These are phyloP conservation scores for Sphenostylis stenocarpa DNA, from an alignment of 306 rosid genomes.

Conservation along the genomic window DNA sequence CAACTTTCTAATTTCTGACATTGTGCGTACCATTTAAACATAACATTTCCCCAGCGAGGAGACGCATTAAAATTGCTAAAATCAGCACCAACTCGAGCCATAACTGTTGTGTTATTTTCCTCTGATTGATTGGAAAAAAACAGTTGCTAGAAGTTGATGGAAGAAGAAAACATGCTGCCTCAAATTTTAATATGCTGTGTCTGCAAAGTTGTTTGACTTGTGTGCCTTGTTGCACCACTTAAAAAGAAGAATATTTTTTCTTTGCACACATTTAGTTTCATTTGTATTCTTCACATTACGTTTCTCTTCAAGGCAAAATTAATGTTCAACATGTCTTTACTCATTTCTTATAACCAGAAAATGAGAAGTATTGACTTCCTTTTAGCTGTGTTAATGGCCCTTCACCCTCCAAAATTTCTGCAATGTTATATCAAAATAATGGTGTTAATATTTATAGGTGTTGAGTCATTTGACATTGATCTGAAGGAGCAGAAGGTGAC, in stretches of 20 bases:
- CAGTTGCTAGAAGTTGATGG: neutral
- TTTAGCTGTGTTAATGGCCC: neutral
- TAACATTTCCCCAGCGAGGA: neutral
- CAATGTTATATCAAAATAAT: neutral
- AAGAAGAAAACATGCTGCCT: neutral
- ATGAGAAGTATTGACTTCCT: too few species aligned
- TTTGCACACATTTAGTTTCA: too few species aligned
- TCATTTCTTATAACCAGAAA: too few species aligned
- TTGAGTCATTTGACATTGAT: constrained; percentile 74
- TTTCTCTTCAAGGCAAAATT: too few species aligned
- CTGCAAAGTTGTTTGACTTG: too few species aligned
- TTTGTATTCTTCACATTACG: too few species aligned
- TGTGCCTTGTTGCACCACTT: too few species aligned
- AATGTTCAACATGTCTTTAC: too few species aligned
- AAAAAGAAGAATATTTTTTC: too few species aligned
- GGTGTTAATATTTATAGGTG: constrained; percentile 49
- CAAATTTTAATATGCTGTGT: neutral
- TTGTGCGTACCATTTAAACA: neutral
- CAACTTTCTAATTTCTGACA: neutral
- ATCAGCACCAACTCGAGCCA: neutral
- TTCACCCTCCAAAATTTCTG: neutral
- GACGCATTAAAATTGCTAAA: neutral
- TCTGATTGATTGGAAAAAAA: neutral
- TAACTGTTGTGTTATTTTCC: neutral
- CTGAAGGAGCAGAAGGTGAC: constrained; percentile 82